Base-by-base conservation (phyloP, 2,329 filamentous ascomycete species). In the Fusarium anguioides region DNA sequence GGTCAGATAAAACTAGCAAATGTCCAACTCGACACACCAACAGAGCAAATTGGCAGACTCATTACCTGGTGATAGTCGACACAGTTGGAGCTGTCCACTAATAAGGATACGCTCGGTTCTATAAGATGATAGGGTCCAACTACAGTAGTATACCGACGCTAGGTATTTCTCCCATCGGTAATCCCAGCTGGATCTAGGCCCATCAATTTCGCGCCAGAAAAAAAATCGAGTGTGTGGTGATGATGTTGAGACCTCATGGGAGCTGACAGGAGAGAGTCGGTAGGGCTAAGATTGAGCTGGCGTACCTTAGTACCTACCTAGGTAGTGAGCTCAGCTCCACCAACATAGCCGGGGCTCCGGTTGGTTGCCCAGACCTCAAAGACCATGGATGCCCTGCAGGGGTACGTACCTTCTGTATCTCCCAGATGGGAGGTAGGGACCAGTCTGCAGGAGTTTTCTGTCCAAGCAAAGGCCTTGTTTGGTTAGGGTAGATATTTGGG, bases 281-380 rank as follows among this genome's bases (percentile, higher is more conserved):
- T 56, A 73, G 71, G 71, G 71, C 71, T 73, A 73, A 48, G 63
- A 65, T 68, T 72, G 61, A 71, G 65, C 65, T 70, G 71, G 69
- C 66, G 63, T n/a, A n/a, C n/a, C n/a, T n/a, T n/a, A n/a, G n/a
- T n/a, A n/a, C n/a, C n/a, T n/a, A n/a, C n/a, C n/a, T n/a, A n/a
- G n/a, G n/a, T 68, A 58, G 42, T 64, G 50, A 66, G 42, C 37
- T 46, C 48, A 69, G 65, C 71, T 72, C 71, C 71, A 73, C 70
- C 57, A 68, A 66, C 66, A 37, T 65, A 58, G 64, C 68, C 61
- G 61, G 70, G 70, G 66, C 61, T 58, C 53, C 60, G 60, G 63
- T 69, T 68, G 68, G 60, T 50, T 68, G 57, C 65, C 57, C 67
- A 52, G 39, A 56, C 65, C 27, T 58, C 61, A 51, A 21, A 35